Conservation (phyloP, 768 basidiomycete genomes). For the Tylopilus plumbeoviolaceoides region DNA sequence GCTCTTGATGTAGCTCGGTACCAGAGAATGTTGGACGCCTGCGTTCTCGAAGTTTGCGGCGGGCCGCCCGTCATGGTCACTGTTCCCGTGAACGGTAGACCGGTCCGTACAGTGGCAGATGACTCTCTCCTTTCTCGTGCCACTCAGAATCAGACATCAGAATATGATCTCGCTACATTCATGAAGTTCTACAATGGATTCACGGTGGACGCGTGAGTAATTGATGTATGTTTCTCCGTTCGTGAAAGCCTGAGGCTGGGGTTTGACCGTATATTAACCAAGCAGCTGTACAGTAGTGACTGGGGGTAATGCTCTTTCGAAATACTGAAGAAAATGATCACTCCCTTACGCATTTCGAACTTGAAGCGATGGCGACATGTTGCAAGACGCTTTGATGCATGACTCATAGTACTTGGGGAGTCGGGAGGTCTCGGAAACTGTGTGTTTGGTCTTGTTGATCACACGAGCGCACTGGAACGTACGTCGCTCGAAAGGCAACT, state of each 20-base stretch:
- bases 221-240: not conserved
- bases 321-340: no score
- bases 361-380: no score
- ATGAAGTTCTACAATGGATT: conserved; percentile 7
- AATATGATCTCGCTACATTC: conserved; percentile 12
- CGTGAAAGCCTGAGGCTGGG: not conserved
- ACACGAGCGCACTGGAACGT: no score
- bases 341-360: not conserved
- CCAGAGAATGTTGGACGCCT: no score
- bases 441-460: no score
- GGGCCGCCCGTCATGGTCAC: no score
- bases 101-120: conserved; percentile 6
- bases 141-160: conserved; percentile 2
- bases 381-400: no score
- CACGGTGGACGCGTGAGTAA: conserved; percentile 1
- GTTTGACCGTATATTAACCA: not conserved
- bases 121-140: not conserved
- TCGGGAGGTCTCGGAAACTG: no score
- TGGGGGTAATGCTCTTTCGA: not conserved
- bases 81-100: not conserved
- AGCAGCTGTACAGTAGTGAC: not conserved
- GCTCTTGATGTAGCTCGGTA: no score
- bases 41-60: no score
- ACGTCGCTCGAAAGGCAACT: no score
- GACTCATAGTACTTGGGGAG: no score